Percentiles rank a stretch among this genome's conserved stretches.
These are phyloP conservation scores for Alternaria incomplexa DNA, from an alignment of 2,329 filamentous ascomycete genomes.

Conservation along the genomic window DNA sequence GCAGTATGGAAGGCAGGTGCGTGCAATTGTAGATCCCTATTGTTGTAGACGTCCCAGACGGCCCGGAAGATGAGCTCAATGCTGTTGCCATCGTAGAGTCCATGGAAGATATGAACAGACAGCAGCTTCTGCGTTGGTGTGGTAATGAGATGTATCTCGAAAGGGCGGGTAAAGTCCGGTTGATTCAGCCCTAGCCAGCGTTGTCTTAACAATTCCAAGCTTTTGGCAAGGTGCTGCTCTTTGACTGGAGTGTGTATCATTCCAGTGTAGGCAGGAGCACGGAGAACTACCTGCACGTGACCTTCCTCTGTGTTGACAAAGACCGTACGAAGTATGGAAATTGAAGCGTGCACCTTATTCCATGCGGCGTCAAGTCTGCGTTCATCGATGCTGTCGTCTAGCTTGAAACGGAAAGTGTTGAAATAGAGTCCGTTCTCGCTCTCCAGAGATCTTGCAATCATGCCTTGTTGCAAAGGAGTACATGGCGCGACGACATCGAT, in stretches of 20 bases:
- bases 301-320: slow-evolving; percentile 79
- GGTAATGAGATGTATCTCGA: slow-evolving; percentile 58
- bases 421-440: slow-evolving; percentile 71
- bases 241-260: slow-evolving; percentile 23
- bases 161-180: slow-evolving; percentile 57
- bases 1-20: slow-evolving; percentile 69
- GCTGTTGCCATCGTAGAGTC: slow-evolving; percentile 83
- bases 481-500: slow-evolving; percentile 82
- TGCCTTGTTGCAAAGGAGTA: slow-evolving; percentile 84
- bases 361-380: slow-evolving; percentile 64
- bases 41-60: slow-evolving; percentile 61
- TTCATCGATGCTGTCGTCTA: slow-evolving; percentile 57
- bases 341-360: slow-evolving; percentile 56
- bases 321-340: slow-evolving; percentile 72
- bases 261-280: slow-evolving; percentile 37
- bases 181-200: slow-evolving; percentile 64
- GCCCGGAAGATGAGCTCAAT: slow-evolving; percentile 70
- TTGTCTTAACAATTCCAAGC: slow-evolving; percentile 47
- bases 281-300: slow-evolving; percentile 73
- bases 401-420: slow-evolving; percentile 70
- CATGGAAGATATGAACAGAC: slow-evolving; percentile 79
- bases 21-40: slow-evolving; percentile 25
- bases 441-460: slow-evolving; percentile 73
- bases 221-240: slow-evolving; percentile 23
- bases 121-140: slow-evolving; percentile 51